Base-by-base conservation (phyloP, 805 yeast genomes). In the Candida adriatica region DNA sequence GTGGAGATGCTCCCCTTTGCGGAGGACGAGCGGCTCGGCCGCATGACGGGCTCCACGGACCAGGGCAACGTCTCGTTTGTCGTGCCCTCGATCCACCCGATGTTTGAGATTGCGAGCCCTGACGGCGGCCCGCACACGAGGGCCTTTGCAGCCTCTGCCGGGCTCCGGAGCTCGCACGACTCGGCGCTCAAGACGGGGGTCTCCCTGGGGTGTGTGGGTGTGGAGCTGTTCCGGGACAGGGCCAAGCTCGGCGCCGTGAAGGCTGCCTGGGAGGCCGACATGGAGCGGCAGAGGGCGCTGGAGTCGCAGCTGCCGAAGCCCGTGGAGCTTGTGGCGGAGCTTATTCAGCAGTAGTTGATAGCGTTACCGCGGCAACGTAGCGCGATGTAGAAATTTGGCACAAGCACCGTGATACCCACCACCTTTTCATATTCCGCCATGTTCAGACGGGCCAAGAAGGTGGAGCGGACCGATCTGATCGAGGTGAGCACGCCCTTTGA, bases 401-500 rank as follows among this genome's bases (percentile, higher is more conserved):
- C 11, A 19, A 19, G 8, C 11, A 8, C 22, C 11, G 8, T 8
- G 22, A 19, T 11, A 19, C 22, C 8, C 11, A 8, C 22, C 22
- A 19, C 11, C 8, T 11, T 19, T 19, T 8, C 11, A 8, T 19
- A 8, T 23, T 23, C 25, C 14, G 13, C 24, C 18, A 39, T 33
- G 39, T 42, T 42, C 32, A 32, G 31, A 16, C 48, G 47, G 41
- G 41, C 34, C 17, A 38, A 39, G 13, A 39, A 37, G 14, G 37
- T 18, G 15, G 31, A 43, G 22, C 43, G 46, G 11, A 28, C 33
- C 5, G 45, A 51, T 13, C 45, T 56, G 31, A 51, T 61, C 13
- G 36, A 48, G 19, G 39, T 56, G 8, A 53, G 56, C 7, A 43
- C 48, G 22, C 90, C 92, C 0, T 78, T 79, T 45, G 68, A 61